Conservation (phyloP, 2,329 filamentous ascomycete genomes). For the Aphanoascus verrucosus region DNA sequence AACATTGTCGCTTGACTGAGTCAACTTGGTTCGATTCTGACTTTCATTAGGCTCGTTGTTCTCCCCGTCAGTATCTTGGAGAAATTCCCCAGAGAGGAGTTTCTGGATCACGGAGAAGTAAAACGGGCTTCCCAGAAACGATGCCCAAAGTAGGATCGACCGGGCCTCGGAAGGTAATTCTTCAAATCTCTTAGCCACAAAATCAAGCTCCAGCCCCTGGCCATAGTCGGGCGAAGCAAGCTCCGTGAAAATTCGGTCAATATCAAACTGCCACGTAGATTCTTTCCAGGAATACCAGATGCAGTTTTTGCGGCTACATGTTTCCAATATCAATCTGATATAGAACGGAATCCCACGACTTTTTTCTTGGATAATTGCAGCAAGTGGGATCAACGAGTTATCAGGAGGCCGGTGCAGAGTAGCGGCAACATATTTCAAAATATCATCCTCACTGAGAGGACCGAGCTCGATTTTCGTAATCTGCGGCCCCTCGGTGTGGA, state of each 20-base stretch:
- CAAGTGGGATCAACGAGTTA: constrained; percentile 64
- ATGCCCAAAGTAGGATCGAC: constrained; percentile 74
- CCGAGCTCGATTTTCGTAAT: constrained; percentile 61
- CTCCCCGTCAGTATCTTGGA: constrained; percentile 44
- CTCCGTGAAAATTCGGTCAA: constrained; percentile 76
- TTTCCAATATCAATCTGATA: constrained; percentile 79
- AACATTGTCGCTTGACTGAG: constrained; percentile 53
- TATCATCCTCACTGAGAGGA: constrained; percentile 67
- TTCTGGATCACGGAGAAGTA: constrained; percentile 71
- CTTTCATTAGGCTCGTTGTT: constrained; percentile 28
- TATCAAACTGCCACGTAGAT: constrained; percentile 70
- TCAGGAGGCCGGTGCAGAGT: constrained; percentile 59
- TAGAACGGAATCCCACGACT: constrained; percentile 84
- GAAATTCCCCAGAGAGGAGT: constrained; percentile 64
- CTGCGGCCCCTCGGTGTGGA: constrained; percentile 42
- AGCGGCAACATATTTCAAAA: constrained; percentile 68
- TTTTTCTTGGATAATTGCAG: constrained; percentile 78
- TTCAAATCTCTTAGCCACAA: constrained; percentile 65
- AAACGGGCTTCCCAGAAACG: constrained; percentile 70
- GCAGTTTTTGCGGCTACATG: constrained; percentile 74
- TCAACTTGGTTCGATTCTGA: constrained; percentile 36
- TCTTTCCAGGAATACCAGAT: constrained; percentile 85
- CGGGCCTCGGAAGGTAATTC: constrained; percentile 66
- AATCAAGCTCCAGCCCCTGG: constrained; percentile 69
- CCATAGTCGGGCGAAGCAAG: constrained; percentile 71